These are phyloP conservation scores for Aphanomyces cochlioides DNA, from an alignment of 352 stramenopile species.

Conservation along the genomic window DNA sequence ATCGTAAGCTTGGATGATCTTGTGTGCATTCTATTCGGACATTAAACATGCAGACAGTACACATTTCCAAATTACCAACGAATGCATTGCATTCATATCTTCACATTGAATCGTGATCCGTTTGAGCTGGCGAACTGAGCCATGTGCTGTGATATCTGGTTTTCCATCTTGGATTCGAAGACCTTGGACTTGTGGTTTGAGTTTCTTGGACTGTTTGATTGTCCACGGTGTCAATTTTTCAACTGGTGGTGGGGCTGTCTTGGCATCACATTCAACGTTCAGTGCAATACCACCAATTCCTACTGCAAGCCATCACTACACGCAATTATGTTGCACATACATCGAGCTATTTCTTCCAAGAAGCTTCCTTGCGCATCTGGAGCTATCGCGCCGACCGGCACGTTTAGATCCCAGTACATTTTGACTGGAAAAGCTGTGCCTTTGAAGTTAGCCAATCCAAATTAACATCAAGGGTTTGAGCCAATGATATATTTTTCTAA, in stretches of 20 bases:
- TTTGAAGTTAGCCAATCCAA: constrained; percentile 9
- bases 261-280: constrained; percentile 52
- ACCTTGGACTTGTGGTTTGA: constrained; percentile 38
- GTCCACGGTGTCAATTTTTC: constrained; percentile 12
- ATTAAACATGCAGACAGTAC: neutral
- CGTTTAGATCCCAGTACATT: constrained; percentile 72
- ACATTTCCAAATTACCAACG: constrained; percentile 41
- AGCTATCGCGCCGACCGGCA: constrained; percentile 36
- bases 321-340: constrained; percentile 36
- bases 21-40: constrained; percentile 44
- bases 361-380: constrained; percentile 38
- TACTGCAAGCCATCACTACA: constrained; percentile 40
- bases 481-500: no score
- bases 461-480: neutral
- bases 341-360: constrained; percentile 53
- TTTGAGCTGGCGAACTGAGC: constrained; percentile 50
- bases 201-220: constrained; percentile 54
- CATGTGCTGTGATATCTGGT: constrained; percentile 20
- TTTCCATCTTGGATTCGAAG: constrained; percentile 32
- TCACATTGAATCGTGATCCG: constrained; percentile 74
- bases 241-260: neutral
- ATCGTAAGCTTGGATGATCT: constrained; percentile 65
- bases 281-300: constrained; percentile 61
- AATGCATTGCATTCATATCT: constrained; percentile 58
- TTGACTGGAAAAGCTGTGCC: constrained; percentile 8